These are phyloP conservation scores for Echium plantagineum DNA, from an alignment of 257 asterid genomes.

Conservation along the genomic window DNA sequence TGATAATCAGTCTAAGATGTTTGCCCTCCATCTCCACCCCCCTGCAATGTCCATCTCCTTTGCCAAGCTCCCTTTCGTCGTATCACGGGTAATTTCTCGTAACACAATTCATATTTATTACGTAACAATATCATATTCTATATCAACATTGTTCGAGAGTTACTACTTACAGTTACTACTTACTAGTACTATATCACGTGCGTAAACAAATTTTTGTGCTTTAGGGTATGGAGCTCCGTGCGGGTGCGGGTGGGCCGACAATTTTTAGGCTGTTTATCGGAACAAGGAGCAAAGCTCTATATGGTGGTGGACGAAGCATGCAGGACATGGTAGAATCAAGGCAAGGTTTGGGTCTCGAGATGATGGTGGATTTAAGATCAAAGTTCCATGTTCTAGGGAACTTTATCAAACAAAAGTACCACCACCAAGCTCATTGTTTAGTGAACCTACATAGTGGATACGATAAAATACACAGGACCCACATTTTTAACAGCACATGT, in stretches of 20 bases:
- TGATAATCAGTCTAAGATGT: slow-evolving; percentile 60
- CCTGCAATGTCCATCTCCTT: slow-evolving; percentile 32
- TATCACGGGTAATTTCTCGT: slow-evolving; percentile 28
- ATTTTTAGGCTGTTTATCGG: slow-evolving; percentile 32
- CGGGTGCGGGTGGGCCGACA: slow-evolving; percentile 27
- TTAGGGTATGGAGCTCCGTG: slow-evolving; percentile 37
- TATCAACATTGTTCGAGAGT: too few species aligned
- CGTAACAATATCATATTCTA: too few species aligned
- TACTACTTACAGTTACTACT: too few species aligned
- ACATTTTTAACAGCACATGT: slow-evolving; percentile 42
- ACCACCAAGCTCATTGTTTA: slow-evolving; percentile 41
- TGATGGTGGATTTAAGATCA: slow-evolving; percentile 36
- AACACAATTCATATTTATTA: too few species aligned
- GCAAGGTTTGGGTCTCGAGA: slow-evolving; percentile 37
- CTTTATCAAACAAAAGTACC: slow-evolving; percentile 35
- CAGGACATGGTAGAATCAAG: slow-evolving; percentile 54
- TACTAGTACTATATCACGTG: too few species aligned
- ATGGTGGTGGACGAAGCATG: slow-evolving; percentile 79
- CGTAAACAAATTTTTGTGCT: too few species aligned
- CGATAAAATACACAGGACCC: slow-evolving; percentile 45
- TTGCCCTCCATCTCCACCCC: slow-evolving; percentile 53
- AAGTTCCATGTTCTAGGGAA: slow-evolving; percentile 52
- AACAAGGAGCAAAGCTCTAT: slow-evolving; percentile 53
- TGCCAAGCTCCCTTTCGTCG: slow-evolving; percentile 46
- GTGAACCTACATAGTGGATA: slow-evolving; percentile 23